phyloP scores from a whole-genome alignment of 2,329 filamentous ascomycete genomes.

The Nakataea oryzae region DNA sequence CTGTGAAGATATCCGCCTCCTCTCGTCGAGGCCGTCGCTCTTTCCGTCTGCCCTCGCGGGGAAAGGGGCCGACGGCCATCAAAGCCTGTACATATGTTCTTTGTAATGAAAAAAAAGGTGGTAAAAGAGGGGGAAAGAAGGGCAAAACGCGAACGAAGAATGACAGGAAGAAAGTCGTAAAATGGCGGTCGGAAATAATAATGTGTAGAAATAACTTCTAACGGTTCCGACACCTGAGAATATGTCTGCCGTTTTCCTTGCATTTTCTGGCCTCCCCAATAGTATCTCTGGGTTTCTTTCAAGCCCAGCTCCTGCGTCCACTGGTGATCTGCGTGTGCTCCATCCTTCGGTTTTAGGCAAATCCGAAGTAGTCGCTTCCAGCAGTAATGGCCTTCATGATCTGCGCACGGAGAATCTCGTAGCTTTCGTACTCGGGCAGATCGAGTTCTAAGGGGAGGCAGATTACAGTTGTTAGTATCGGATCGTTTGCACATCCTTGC shows the following conservation, averaged over 20 bases:
- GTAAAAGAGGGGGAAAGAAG: not conserved
- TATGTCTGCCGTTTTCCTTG: not conserved
- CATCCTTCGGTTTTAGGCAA: conserved; percentile 52
- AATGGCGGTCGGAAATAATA: not conserved
- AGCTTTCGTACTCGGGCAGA: conserved; percentile 94
- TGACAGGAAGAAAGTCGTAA: not conserved
- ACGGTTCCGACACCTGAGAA: not conserved
- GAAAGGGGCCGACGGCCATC: not conserved
- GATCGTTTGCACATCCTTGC: conserved; percentile 1
- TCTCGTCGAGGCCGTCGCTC: not conserved
- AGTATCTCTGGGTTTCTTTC: not conserved
- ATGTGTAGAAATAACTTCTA: not conserved
- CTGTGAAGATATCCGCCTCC: not conserved
- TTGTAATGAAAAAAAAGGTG: not conserved
- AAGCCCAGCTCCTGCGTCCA: not conserved
- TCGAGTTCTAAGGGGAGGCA: conserved; percentile 63
- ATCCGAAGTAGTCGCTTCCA: conserved; percentile 94
- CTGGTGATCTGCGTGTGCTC: not conserved
- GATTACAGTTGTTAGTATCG: conserved; percentile 21
- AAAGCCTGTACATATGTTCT: not conserved
- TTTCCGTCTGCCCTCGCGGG: not conserved
- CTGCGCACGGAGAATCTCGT: conserved; percentile 79
- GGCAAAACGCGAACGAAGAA: not conserved
- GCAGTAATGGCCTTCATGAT: conserved; percentile 95
- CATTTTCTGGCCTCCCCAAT: not conserved